These are phyloP conservation scores for Phylloporus rhodoxanthus DNA, from an alignment of 768 basidiomycete genomes.

Conservation along the genomic window DNA sequence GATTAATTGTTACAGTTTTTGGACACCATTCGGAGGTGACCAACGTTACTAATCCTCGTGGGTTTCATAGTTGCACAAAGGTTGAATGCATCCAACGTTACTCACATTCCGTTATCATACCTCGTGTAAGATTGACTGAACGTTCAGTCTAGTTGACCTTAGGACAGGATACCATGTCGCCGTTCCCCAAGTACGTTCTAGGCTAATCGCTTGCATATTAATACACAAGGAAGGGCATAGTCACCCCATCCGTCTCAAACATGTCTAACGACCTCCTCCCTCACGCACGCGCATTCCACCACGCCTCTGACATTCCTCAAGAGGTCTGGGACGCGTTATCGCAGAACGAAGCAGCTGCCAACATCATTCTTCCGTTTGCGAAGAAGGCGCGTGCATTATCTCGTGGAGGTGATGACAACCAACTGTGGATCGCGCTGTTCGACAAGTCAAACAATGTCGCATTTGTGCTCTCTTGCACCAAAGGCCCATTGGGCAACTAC, in stretches of 20 bases:
- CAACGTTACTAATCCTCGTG: background rate
- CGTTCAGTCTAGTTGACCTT: background rate
- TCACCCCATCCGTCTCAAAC: background rate
- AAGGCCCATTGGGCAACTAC: constrained; percentile 49
- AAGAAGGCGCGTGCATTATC: constrained; percentile 19
- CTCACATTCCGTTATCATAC: background rate
- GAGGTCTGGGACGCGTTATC: constrained; percentile 29
- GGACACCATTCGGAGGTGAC: background rate
- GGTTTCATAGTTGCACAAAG: background rate
- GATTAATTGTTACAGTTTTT: background rate
- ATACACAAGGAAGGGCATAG: background rate
- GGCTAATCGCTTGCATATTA: background rate
- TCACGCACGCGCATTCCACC: constrained; percentile 3
- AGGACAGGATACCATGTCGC: background rate
- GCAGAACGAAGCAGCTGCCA: constrained; percentile 30
- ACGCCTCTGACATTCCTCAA: constrained; percentile 12
- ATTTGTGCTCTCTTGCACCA: constrained; percentile 54
- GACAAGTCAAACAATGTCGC: constrained; percentile 10
- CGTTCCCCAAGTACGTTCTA: background rate
- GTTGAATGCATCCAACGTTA: background rate
- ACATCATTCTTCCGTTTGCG: constrained; percentile 38
- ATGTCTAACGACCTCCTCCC: background rate
- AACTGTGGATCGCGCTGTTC: constrained; percentile 32
- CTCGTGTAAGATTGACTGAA: background rate
- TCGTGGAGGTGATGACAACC: background rate